These are phyloP conservation scores for Xanthoparmelia taractica DNA, from an alignment of 495 filamentous ascomycete species.

Conservation along the genomic window DNA sequence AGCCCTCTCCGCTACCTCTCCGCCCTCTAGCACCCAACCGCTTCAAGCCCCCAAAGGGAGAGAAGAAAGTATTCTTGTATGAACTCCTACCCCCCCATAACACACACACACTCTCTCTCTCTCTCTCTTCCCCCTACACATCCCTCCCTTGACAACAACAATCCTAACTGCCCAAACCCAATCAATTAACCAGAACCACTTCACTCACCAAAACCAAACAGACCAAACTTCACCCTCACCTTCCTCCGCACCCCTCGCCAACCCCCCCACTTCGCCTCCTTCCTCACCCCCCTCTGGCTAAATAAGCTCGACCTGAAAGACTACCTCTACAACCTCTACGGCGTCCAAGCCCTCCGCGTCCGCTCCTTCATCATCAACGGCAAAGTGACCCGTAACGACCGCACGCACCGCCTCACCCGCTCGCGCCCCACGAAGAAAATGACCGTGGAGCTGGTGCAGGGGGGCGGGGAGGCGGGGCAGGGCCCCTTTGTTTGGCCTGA, in stretches of 20 bases:
- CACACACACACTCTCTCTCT: too few relatives aligned
- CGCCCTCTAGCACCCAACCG: slow-evolving; percentile 21
- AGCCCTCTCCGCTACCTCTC: slow-evolving; percentile 20
- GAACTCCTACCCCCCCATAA: slow-evolving; percentile 3
- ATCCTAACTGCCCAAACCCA: neutral
- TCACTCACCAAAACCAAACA: too few relatives aligned
- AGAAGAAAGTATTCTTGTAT: slow-evolving; percentile 26
- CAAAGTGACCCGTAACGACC: slow-evolving; percentile 40
- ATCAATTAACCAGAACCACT: neutral
- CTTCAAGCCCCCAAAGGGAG: slow-evolving; percentile 22
- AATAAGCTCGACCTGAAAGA: slow-evolving; percentile 76
- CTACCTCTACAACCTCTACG: slow-evolving; percentile 68
- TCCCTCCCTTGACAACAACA: too few relatives aligned
- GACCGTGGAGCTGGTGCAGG: slow-evolving; percentile 55
- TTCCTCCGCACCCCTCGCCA: slow-evolving; percentile 54
- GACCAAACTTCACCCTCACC: slow-evolving; percentile 61
- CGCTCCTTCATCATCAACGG: slow-evolving; percentile 61
- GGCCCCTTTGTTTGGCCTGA: slow-evolving; percentile 60
- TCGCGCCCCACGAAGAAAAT: slow-evolving; percentile 62
- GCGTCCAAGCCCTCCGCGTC: slow-evolving; percentile 48
- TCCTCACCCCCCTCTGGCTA: slow-evolving; percentile 63
- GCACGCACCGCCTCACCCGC: slow-evolving; percentile 34
- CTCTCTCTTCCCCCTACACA: slow-evolving; percentile 2
- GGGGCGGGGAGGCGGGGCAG: slow-evolving; percentile 33
- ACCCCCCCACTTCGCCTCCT: slow-evolving; percentile 61